Evolutionary conservation across 352 stramenopile genomes (phyloP).

Genomic region (Saprolegnia diclina): DNA sequence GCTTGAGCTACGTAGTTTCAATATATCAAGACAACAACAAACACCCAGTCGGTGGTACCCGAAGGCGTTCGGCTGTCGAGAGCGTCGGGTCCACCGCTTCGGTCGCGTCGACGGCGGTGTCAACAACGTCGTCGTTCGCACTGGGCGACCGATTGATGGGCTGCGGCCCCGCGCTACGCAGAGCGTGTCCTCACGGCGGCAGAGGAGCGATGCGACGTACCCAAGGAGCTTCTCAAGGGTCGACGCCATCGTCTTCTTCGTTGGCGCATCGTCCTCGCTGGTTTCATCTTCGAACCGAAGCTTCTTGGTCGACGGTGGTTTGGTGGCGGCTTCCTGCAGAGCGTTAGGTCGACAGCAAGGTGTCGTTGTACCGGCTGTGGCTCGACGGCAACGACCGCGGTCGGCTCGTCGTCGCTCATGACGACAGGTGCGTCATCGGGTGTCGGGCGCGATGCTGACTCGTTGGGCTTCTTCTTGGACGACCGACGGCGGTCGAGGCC

Average conservation of each 20-base stretch:
- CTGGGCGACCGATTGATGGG: neutral
- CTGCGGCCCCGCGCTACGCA: neutral
- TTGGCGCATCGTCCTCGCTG: neutral
- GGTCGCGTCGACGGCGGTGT: neutral
- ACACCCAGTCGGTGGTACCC: neutral
- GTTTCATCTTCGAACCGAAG: neutral
- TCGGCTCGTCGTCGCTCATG: neutral
- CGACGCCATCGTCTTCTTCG: neutral
- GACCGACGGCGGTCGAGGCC: neutral
- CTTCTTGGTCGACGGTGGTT: neutral
- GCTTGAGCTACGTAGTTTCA: conserved; percentile 17
- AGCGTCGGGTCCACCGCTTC: conserved; percentile 6
- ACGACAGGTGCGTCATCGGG: neutral
- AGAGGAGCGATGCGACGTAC: too few species aligned
- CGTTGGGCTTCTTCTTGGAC: neutral
- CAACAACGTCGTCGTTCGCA: neutral
- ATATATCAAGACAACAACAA: neutral
- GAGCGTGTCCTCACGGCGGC: neutral
- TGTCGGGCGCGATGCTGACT: neutral
- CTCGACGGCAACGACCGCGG: neutral
- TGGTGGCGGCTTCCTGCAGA: neutral
- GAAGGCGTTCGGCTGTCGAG: conserved; percentile 11
- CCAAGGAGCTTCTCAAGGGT: neutral
- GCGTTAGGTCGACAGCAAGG: neutral
- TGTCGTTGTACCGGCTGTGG: neutral